Base-by-base conservation (phyloP, 306 rosid genomes). In the Phaseolus lunatus region DNA sequence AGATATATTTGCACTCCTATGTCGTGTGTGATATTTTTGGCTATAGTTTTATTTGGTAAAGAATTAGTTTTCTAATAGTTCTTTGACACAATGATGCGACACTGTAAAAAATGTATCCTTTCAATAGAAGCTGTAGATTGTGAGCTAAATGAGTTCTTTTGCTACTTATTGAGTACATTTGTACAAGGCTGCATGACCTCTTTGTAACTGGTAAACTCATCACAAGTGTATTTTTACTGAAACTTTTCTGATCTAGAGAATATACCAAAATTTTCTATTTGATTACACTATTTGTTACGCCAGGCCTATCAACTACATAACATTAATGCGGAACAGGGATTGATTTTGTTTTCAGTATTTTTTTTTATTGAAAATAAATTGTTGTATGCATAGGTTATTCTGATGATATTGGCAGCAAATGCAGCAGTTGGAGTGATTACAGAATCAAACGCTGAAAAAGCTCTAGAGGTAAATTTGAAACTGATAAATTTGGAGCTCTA, bases 401-500 rank as follows among this genome's bases (percentile, higher is more conserved):
- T 95, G 72, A 81, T 90, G 91, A 95, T 95, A 87, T 84, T 95
- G 88, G 97, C 97, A 57, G 99, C 97, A 67, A 95, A 95, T 78
- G 99, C 99, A 16, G 88, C 97, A 10, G 99, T 95, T 35, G 99
- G 99, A 58, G 99, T 95, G 82, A 90, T 92, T 75, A 92, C 97
- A 64, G 99, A 95, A 88, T 87, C 96, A 75, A 95, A 95, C 59
- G 99, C 99, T 64, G 99, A 95, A 88, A 95, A 92, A 68, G 97
- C 99, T 78, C 97, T 95, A 16, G 96, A 88, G 95, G 98, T 93
- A 89, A 70, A 68, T 85, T 68, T 81, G 47, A 54, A 70, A 73
- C 65, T 23, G n/a, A 72, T 14, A 24, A 15, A 63, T 72, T 69
- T 82, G 12, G 53, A 68, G 68, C 66, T 75, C 65, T 61, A 61